Conservation (phyloP, 495 filamentous ascomycete genomes). For the Penicillium antarcticum region DNA sequence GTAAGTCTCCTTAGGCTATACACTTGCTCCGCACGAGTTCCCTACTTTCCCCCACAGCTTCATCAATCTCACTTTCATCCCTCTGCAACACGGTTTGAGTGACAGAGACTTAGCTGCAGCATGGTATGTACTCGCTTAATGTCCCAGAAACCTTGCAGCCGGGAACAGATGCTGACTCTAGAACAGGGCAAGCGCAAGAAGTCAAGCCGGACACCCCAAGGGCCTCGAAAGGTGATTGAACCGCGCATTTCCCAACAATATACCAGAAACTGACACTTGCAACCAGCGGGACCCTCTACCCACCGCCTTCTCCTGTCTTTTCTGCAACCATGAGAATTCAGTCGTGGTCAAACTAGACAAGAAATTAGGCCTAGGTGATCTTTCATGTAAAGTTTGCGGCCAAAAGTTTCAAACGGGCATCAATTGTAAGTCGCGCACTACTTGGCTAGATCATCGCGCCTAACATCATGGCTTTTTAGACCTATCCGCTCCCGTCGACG, state of each 20-base stretch:
- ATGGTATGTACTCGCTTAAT: conserved; percentile 12
- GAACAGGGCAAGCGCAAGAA: conserved; percentile 92
- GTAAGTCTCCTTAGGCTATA: conserved; percentile 1
- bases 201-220: conserved; percentile 77
- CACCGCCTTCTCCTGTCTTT: conserved; percentile 88
- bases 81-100: neutral
- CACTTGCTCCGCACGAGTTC: conserved; percentile 13
- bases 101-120: neutral
- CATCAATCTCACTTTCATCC: neutral
- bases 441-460: neutral
- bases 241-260: neutral
- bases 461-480: conserved; percentile 44
- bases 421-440: conserved; percentile 67
- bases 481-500: conserved; percentile 85
- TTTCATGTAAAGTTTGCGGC: conserved; percentile 89
- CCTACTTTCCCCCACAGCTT: conserved; percentile 6
- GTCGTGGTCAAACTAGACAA: conserved; percentile 88
- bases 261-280: neutral
- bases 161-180: neutral
- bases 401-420: conserved; percentile 89
- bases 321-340: conserved; percentile 95
- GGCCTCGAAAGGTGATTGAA: conserved; percentile 69
- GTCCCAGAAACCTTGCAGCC: neutral
- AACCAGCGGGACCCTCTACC: conserved; percentile 79
- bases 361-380: conserved; percentile 76